A percentile compares a stretch with the other conserved stretches of the same genome.
Evolutionary conservation across 192 early-diverging fungal species (phyloP).

Genomic region (Blastocladiella britannica): DNA sequence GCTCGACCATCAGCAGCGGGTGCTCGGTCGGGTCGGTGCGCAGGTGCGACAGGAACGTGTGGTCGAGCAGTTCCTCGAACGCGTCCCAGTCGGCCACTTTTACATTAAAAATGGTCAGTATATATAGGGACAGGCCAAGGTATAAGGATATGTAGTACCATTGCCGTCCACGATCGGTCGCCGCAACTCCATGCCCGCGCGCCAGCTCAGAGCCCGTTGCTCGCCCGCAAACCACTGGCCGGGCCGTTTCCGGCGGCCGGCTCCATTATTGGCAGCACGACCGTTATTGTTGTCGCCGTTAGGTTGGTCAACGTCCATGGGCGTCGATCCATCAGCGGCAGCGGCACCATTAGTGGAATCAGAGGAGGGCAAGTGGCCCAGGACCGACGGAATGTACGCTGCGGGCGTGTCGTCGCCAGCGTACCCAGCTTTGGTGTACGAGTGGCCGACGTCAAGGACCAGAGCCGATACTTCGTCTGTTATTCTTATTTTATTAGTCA

Average conservation of each 20-base stretch:
- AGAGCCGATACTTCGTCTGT: constrained; percentile 79
- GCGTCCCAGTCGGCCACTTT: constrained; percentile 86
- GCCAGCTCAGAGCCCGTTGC: constrained; percentile 27
- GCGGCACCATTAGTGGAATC: constrained; percentile 16
- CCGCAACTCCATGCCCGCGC: constrained; percentile 56
- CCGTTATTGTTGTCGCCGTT: constrained; percentile 11
- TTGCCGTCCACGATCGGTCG: constrained; percentile 74
- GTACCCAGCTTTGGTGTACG: constrained; percentile 75
- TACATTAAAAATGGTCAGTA: neutral
- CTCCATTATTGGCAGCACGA: constrained; percentile 17
- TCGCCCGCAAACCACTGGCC: constrained; percentile 16
- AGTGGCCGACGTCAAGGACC: constrained; percentile 79
- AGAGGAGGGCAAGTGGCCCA: constrained; percentile 29
- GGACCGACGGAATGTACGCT: constrained; percentile 60
- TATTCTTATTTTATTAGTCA: too few species aligned
- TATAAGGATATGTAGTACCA: constrained; percentile 23
- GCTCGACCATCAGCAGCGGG: constrained; percentile 75
- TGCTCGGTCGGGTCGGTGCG: constrained; percentile 61
- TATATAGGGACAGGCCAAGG: neutral
- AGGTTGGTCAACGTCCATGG: constrained; percentile 10
- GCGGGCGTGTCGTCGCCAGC: constrained; percentile 92
- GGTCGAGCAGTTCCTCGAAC: constrained; percentile 77
- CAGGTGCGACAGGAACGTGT: constrained; percentile 50
- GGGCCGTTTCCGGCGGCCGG: neutral
- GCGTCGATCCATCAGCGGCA: constrained; percentile 6